Conservation (phyloP, 768 basidiomycete genomes). For the Tubosaeta sp. region DNA sequence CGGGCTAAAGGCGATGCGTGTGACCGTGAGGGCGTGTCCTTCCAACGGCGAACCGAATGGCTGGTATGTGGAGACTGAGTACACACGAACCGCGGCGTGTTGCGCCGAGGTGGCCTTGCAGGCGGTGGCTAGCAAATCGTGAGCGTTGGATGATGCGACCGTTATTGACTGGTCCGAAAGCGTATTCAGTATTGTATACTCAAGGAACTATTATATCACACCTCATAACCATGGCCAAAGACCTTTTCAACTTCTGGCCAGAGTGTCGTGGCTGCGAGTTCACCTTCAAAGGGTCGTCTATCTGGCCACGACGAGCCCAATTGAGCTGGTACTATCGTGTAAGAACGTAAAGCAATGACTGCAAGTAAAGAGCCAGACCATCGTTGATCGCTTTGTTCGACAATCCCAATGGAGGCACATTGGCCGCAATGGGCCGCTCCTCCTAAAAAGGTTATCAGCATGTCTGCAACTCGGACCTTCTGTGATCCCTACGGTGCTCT, state of each 20-base stretch:
- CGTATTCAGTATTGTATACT: neutral
- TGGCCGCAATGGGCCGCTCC: slow-evolving; percentile 70
- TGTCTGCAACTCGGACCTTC: neutral
- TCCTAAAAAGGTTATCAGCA: slow-evolving; percentile 36
- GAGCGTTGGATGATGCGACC: slow-evolving; percentile 68
- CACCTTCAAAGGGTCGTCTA: slow-evolving; percentile 81
- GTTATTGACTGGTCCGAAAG: slow-evolving; percentile 61
- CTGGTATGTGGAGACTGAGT: slow-evolving; percentile 68
- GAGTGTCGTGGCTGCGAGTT: slow-evolving; percentile 79
- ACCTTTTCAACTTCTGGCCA: slow-evolving; percentile 98
- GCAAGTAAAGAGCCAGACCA: slow-evolving; percentile 35
- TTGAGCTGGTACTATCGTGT: slow-evolving; percentile 15
- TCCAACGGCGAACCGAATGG: slow-evolving; percentile 65
- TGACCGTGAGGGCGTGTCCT: slow-evolving; percentile 88
- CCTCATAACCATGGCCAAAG: slow-evolving; percentile 98
- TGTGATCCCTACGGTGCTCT: slow-evolving; percentile 43
- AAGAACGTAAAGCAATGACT: neutral
- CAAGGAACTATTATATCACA: slow-evolving; percentile 21
- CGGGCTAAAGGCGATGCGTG: slow-evolving; percentile 84
- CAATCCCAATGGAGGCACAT: slow-evolving; percentile 87
- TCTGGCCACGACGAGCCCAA: slow-evolving; percentile 11
- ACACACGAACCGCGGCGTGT: slow-evolving; percentile 86
- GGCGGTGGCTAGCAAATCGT: slow-evolving; percentile 74
- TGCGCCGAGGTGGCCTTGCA: slow-evolving; percentile 86
- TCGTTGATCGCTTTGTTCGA: slow-evolving; percentile 89